Percentiles rank a stretch among this genome's conserved stretches.
phyloP scores from a whole-genome alignment of 495 filamentous ascomycete genomes.

The Evernia prunastri region DNA sequence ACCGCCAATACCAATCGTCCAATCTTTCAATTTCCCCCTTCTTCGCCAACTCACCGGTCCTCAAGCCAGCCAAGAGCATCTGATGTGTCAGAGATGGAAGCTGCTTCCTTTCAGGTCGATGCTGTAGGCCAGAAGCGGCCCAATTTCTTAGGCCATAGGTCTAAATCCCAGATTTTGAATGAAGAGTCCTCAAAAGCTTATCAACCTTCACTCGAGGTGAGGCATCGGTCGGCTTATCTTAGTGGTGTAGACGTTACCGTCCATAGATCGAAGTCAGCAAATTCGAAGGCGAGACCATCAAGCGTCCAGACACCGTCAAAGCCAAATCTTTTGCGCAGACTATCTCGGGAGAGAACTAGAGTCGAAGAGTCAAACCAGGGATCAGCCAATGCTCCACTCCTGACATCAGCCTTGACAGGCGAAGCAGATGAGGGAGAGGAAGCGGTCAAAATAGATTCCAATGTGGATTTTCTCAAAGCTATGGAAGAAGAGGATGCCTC shows the following conservation, averaged over 20 bases:
- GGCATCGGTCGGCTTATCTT: conserved; percentile 31
- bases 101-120: conserved; percentile 27
- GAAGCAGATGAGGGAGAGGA: conserved; percentile 44
- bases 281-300: conserved; percentile 55
- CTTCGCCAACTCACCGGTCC: conserved; percentile 48
- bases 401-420: conserved; percentile 34
- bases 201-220: conserved; percentile 68
- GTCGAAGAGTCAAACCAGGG: conserved; percentile 17
- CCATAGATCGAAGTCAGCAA: conserved; percentile 57
- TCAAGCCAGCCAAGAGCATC: conserved; percentile 46
- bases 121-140: conserved; percentile 29
- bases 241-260: conserved; percentile 53
- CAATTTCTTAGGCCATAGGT: conserved; percentile 41
- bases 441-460: conserved; percentile 70
- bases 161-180: conserved; percentile 46
- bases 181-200: conserved; percentile 46
- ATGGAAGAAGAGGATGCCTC: conserved; percentile 66
- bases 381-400: conserved; percentile 29
- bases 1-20: conserved; percentile 41
- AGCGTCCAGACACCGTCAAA: conserved; percentile 78
- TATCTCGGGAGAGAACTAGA: conserved; percentile 18
- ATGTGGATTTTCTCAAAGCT: conserved; percentile 77
- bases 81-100: conserved; percentile 26
- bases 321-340: conserved; percentile 50
- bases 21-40: conserved; percentile 56